phyloP scores from a whole-genome alignment of 805 yeast genomes.

The Candida caryicola region DNA sequence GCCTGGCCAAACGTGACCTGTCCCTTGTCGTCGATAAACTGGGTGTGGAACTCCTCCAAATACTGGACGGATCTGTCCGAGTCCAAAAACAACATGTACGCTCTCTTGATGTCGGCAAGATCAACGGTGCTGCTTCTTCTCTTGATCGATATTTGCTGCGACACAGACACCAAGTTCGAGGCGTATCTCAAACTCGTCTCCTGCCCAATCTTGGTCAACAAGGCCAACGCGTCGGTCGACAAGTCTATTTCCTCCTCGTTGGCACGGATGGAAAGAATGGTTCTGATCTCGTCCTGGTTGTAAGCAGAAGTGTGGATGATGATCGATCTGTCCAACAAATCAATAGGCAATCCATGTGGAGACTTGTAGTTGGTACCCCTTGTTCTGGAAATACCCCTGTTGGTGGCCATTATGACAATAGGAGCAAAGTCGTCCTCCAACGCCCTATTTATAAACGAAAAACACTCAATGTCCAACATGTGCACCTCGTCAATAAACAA shows the following conservation, averaged over 20 bases:
- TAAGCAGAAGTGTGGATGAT: constrained; percentile 85
- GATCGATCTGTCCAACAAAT: constrained; percentile 88
- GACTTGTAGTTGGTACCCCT: constrained; percentile 92
- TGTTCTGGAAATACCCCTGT: constrained; percentile 90
- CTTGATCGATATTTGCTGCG: constrained; percentile 81
- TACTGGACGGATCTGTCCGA: constrained; percentile 85
- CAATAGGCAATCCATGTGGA: constrained; percentile 97
- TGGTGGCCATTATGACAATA: constrained; percentile 96
- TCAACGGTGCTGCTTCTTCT: constrained; percentile 72
- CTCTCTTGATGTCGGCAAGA: constrained; percentile 79
- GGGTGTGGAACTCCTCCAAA: constrained; percentile 63
- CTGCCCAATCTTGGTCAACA: constrained; percentile 83
- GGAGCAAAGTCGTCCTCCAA: constrained; percentile 96
- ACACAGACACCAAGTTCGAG: constrained; percentile 83
- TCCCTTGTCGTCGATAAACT: constrained; percentile 79
- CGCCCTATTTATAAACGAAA: constrained; percentile 93
- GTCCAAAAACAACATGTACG: constrained; percentile 84
- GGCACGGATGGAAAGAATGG: constrained; percentile 85
- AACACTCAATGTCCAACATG: constrained; percentile 96
- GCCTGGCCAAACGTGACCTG: constrained; percentile 54
- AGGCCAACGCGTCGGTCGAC: constrained; percentile 75
- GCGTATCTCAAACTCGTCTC: constrained; percentile 93
- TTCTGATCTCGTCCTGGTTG: constrained; percentile 76
- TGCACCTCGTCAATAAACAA: constrained; percentile 96
- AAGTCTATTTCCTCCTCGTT: constrained; percentile 92